Evolutionary conservation across 148 eudicot genomes (phyloP).

Genomic region (Spergularia bocconei): DNA sequence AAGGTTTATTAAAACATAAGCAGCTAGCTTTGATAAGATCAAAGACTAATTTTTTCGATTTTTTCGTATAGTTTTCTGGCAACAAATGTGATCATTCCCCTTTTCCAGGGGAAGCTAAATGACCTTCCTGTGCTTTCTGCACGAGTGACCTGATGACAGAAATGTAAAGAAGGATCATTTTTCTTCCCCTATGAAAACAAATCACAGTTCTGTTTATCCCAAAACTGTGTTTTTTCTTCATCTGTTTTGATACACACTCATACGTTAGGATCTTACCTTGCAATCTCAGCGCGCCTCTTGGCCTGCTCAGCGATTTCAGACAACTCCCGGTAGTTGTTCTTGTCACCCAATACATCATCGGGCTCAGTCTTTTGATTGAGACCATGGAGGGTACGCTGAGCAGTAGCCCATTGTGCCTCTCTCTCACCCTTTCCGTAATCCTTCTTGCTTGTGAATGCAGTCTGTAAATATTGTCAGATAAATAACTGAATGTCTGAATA

Average conservation of each 20-base stretch:
- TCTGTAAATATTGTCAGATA: conserved; percentile 30
- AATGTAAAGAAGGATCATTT: conserved; percentile 22
- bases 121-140: conserved; percentile 28
- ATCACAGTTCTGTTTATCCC: background rate
- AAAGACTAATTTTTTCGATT: background rate
- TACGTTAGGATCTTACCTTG: conserved; percentile 41
- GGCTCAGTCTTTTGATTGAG: conserved; percentile 46
- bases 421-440: conserved; percentile 73
- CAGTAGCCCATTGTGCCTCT: conserved; percentile 80
- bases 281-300: conserved; percentile 75
- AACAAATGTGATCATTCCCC: background rate
- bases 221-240: background rate
- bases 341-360: conserved; percentile 47
- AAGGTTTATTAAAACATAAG: background rate
- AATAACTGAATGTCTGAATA: background rate
- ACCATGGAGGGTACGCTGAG: conserved; percentile 76
- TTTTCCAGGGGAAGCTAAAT: conserved; percentile 25
- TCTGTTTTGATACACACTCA: too few relatives aligned
- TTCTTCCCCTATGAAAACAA: conserved; percentile 12
- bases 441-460: conserved; percentile 70
- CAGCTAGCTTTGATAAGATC: background rate
- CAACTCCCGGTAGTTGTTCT: conserved; percentile 56
- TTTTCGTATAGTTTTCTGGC: background rate
- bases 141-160: conserved; percentile 29
- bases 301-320: conserved; percentile 80